phyloP scores from a whole-genome alignment of 495 filamentous ascomycete genomes.

The Podospora tetraspora region DNA sequence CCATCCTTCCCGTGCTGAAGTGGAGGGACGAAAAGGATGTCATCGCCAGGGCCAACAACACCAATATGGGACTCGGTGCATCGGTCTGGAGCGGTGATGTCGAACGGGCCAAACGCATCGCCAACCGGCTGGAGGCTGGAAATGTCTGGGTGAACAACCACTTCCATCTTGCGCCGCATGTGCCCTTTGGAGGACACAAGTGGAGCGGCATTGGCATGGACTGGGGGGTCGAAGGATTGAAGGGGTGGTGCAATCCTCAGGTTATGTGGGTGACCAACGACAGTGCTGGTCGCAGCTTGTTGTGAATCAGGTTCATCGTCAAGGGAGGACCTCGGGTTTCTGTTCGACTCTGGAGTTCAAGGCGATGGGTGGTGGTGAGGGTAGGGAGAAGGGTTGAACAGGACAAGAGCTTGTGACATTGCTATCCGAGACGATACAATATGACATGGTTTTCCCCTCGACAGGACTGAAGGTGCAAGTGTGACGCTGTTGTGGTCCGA shows the following conservation, averaged over 20 bases:
- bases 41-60: slow-evolving; percentile 46
- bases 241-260: slow-evolving; percentile 48
- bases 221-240: slow-evolving; percentile 45
- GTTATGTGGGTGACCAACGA: slow-evolving; percentile 19
- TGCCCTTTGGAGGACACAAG: slow-evolving; percentile 53
- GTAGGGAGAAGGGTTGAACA: neutral
- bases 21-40: slow-evolving; percentile 53
- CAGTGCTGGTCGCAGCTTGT: neutral
- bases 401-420: neutral
- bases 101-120: slow-evolving; percentile 43
- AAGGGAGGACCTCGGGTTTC: neutral
- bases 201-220: slow-evolving; percentile 54
- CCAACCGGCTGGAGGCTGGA: slow-evolving; percentile 45
- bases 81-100: slow-evolving; percentile 50
- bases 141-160: slow-evolving; percentile 54
- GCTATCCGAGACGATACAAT: neutral
- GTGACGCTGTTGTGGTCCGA: neutral
- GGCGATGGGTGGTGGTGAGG: no score
- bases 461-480: neutral
- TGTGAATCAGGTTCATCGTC: neutral
- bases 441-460: neutral
- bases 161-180: slow-evolving; percentile 34
- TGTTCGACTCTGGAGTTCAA: neutral
- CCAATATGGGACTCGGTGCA: slow-evolving; percentile 48
- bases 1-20: slow-evolving; percentile 50